phyloP scores from a whole-genome alignment of 2,329 filamentous ascomycete species.

The Tolypocladium cylindrosporum region DNA sequence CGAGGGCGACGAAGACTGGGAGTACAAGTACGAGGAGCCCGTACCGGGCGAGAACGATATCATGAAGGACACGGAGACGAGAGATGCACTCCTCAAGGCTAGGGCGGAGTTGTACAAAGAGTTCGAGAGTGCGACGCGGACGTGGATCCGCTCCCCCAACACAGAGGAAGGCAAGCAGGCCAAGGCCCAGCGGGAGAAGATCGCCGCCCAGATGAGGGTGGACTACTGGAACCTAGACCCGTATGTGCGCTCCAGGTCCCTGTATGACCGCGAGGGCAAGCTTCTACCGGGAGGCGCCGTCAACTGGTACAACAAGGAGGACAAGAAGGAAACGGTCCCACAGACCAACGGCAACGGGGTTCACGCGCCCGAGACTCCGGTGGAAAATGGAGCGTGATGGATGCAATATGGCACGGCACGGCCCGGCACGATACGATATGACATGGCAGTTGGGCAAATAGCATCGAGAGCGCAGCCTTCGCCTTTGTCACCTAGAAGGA shows the following conservation, averaged over 20 bases:
- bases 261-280: conserved; percentile 75
- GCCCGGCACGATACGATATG: neutral
- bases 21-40: conserved; percentile 75
- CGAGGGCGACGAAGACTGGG: conserved; percentile 77
- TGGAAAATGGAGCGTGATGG: conserved; percentile 27
- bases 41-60: conserved; percentile 62
- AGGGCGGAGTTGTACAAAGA: conserved; percentile 57
- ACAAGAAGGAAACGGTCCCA: conserved; percentile 6
- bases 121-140: conserved; percentile 64
- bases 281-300: conserved; percentile 58
- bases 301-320: conserved; percentile 51
- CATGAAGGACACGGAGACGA: conserved; percentile 56
- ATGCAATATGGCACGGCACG: neutral
- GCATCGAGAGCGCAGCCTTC: neutral
- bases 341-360: conserved; percentile 5
- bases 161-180: conserved; percentile 33
- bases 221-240: conserved; percentile 90
- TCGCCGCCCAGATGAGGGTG: conserved; percentile 54
- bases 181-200: conserved; percentile 45
- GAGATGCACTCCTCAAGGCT: conserved; percentile 52
- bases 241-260: conserved; percentile 69
- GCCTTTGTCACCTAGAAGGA: neutral
- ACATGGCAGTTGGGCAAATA: neutral
- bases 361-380: conserved; percentile 22
- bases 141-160: conserved; percentile 54